phyloP scores from a whole-genome alignment of 2,329 filamentous ascomycete genomes.

The Penicillium oxalicum region DNA sequence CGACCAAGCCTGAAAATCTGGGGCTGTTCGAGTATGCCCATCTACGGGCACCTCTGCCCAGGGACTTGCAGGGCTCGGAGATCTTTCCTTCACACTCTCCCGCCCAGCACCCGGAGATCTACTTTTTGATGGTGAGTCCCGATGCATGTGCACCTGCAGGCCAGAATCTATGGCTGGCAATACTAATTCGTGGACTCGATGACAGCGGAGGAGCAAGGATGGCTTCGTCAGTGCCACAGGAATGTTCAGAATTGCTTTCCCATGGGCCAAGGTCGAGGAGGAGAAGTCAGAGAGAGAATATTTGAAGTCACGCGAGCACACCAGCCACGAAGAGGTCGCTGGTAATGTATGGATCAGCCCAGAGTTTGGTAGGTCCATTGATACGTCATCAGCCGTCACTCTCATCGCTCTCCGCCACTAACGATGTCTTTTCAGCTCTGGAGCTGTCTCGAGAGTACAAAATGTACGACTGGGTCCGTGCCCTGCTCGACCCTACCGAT shows the following conservation, averaged over 20 bases:
- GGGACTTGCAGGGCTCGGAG: conserved; percentile 78
- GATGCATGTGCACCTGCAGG: not conserved
- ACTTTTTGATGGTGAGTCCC: conserved; percentile 76
- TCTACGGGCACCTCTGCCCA: conserved; percentile 83
- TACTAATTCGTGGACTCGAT: not conserved
- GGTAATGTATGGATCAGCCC: conserved; percentile 96
- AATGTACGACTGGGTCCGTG: conserved; percentile 80
- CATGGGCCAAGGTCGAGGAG: conserved; percentile 56
- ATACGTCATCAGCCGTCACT: conserved; percentile 1
- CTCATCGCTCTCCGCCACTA: not conserved
- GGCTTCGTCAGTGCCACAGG: conserved; percentile 61
- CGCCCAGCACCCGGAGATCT: conserved; percentile 68
- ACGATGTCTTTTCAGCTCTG: conserved; percentile 53
- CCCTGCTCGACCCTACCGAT: conserved; percentile 81
- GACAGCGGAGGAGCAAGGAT: conserved; percentile 58
- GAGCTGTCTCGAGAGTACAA: conserved; percentile 79
- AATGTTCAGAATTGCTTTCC: conserved; percentile 66
- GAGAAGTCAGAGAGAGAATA: conserved; percentile 59
- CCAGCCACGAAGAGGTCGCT: conserved; percentile 85
- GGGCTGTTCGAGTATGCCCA: conserved; percentile 95
- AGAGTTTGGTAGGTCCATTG: conserved; percentile 50
- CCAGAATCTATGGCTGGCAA: not conserved
- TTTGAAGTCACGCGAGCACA: conserved; percentile 74
- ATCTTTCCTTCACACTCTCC: conserved; percentile 74
- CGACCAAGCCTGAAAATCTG: conserved; percentile 65